phyloP scores from a whole-genome alignment of 345 rosid species.

The Lepidium aucheri region DNA sequence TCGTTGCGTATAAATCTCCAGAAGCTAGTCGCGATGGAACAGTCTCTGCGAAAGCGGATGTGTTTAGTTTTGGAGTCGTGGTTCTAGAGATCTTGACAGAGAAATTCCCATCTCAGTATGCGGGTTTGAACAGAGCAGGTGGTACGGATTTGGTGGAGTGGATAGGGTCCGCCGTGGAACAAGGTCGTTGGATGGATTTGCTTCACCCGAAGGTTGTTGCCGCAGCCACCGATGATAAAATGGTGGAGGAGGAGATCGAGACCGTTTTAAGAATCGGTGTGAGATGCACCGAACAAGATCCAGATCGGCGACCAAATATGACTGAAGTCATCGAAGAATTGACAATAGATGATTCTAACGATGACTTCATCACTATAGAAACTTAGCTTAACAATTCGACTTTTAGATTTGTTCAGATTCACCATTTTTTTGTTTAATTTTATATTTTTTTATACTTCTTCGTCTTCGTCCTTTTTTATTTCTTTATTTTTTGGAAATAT shows the following conservation, averaged over 20 bases:
- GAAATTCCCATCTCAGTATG: conserved; percentile 56
- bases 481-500: neutral
- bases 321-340: conserved; percentile 46
- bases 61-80: conserved; percentile 61
- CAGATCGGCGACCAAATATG: conserved; percentile 40
- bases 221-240: conserved; percentile 16
- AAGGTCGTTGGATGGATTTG: conserved; percentile 42
- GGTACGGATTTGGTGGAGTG: conserved; percentile 51
- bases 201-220: conserved; percentile 57
- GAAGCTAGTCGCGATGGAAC: conserved; percentile 35
- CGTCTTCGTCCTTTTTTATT: neutral
- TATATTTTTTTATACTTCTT: neutral
- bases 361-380: conserved; percentile 20
- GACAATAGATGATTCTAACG: conserved; percentile 31
- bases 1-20: conserved; percentile 57
- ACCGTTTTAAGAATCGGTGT: conserved; percentile 48
- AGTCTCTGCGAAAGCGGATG: conserved; percentile 61
- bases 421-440: neutral
- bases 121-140: conserved; percentile 38
- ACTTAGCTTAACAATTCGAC: conserved; percentile 17
- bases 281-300: conserved; percentile 42
- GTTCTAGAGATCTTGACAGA: conserved; percentile 71
- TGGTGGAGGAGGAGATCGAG: conserved; percentile 32
- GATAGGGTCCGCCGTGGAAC: conserved; percentile 38
- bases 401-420: conserved; percentile 6